A percentile compares a stretch with the other conserved stretches of the same genome.
These are phyloP conservation scores for Hyphopichia khmerensis DNA, from an alignment of 1,139 yeast genomes.

Conservation along the genomic window DNA sequence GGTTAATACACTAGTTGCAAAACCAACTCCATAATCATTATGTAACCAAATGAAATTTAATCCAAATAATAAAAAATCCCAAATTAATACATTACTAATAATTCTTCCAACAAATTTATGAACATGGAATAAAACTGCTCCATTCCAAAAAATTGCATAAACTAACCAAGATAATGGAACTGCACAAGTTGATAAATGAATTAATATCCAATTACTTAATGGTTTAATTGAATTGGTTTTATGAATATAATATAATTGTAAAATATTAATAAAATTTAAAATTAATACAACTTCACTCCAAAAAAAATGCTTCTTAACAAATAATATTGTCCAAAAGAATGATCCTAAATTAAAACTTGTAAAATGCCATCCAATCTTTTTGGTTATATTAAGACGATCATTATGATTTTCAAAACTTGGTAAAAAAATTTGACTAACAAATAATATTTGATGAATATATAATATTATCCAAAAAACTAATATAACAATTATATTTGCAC, in stretches of 20 bases:
- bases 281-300: slow-evolving; percentile 55
- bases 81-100: slow-evolving; percentile 68
- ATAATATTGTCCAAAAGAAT: slow-evolving; percentile 61
- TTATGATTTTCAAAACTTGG: slow-evolving; percentile 32
- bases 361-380: slow-evolving; percentile 59
- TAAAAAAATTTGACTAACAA: slow-evolving; percentile 51
- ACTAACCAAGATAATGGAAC: slow-evolving; percentile 74
- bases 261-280: slow-evolving; percentile 57
- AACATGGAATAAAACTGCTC: slow-evolving; percentile 64
- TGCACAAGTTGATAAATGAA: slow-evolving; percentile 67
- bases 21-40: slow-evolving; percentile 72
- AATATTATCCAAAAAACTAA: slow-evolving; percentile 59
- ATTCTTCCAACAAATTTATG: slow-evolving; percentile 63
- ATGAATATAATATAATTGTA: slow-evolving; percentile 57
- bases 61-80: slow-evolving; percentile 76
- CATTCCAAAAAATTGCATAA: slow-evolving; percentile 78
- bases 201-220: slow-evolving; percentile 48
- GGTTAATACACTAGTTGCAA: slow-evolving; percentile 54
- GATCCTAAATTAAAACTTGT: slow-evolving; percentile 58
- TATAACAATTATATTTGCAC: slow-evolving; percentile 53
- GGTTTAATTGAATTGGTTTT: slow-evolving; percentile 59
- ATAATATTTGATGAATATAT: slow-evolving; percentile 53
- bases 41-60: slow-evolving; percentile 43
- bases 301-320: slow-evolving; percentile 55
- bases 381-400: slow-evolving; percentile 16